These are phyloP conservation scores for Diutina scorzettiae DNA, from an alignment of 1,139 yeast genomes.

Conservation along the genomic window DNA sequence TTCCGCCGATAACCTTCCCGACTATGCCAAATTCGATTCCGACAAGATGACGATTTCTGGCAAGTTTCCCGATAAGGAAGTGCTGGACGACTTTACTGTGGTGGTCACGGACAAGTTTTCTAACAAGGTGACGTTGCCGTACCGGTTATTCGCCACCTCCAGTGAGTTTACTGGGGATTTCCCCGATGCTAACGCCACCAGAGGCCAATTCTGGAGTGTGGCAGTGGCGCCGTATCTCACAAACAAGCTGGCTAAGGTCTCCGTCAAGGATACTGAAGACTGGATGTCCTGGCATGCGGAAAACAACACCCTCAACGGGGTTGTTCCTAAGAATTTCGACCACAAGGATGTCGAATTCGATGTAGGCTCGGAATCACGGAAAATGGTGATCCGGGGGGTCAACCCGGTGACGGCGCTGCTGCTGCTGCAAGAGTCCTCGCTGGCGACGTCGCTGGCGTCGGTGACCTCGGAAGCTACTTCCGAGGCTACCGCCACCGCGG, in stretches of 20 bases:
- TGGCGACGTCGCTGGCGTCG: constrained; percentile 10
- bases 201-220: constrained; percentile 21
- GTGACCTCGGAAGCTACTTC: constrained; percentile 14
- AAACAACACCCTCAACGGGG: constrained; percentile 60
- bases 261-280: constrained; percentile 27
- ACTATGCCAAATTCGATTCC: constrained; percentile 43
- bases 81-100: constrained; percentile 39
- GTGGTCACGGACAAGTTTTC: constrained; percentile 50
- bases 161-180: constrained; percentile 42
- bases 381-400: constrained; percentile 48
- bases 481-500: constrained; percentile 9
- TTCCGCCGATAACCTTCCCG: constrained; percentile 36
- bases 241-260: constrained; percentile 33
- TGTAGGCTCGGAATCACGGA: constrained; percentile 14
- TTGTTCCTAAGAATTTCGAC: constrained; percentile 44
- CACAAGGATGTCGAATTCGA: constrained; percentile 13
- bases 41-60: constrained; percentile 41
- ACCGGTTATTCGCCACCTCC: constrained; percentile 35
- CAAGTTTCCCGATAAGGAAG: constrained; percentile 35
- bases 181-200: constrained; percentile 55
- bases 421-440: constrained; percentile 8
- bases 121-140: constrained; percentile 50
- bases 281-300: constrained; percentile 57
- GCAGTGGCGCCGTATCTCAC: constrained; percentile 25
- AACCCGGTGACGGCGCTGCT: constrained; percentile 12